These are phyloP conservation scores for Phyllosticta capitalensis DNA, from an alignment of 2,329 filamentous ascomycete genomes.

Conservation along the genomic window DNA sequence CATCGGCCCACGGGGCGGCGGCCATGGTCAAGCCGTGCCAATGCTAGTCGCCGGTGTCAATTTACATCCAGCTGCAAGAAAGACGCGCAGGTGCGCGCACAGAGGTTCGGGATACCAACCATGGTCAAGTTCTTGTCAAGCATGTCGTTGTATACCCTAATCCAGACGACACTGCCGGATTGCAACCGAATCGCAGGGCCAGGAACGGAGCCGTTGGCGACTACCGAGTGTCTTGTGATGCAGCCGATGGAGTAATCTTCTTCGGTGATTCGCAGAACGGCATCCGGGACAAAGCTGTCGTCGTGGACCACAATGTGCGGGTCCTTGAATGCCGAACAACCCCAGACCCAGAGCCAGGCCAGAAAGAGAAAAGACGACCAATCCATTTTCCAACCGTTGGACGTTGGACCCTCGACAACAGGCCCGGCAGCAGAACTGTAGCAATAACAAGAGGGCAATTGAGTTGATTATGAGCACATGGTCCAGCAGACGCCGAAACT, in stretches of 20 bases:
- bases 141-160: slow-evolving; percentile 52
- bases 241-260: slow-evolving; percentile 38
- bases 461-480: background rate
- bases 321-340: background rate
- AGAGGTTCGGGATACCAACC: slow-evolving; percentile 21
- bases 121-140: slow-evolving; percentile 47
- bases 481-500: background rate
- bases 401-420: background rate
- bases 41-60: slow-evolving; percentile 35
- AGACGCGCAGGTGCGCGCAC: slow-evolving; percentile 9
- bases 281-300: slow-evolving; percentile 32
- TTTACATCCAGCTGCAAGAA: no score
- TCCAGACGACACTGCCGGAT: slow-evolving; percentile 42
- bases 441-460: background rate
- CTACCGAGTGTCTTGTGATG: slow-evolving; percentile 35
- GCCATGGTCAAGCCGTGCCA: slow-evolving; percentile 57
- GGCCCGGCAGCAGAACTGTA: background rate
- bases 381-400: background rate
- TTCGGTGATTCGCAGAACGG: slow-evolving; percentile 38
- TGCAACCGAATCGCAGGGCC: slow-evolving; percentile 41
- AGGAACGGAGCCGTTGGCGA: slow-evolving; percentile 46
- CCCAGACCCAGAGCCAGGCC: background rate
- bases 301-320: slow-evolving; percentile 12
- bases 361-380: background rate
- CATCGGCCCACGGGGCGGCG: slow-evolving; percentile 55